phyloP scores from a whole-genome alignment of 2,329 filamentous ascomycete genomes.

The Colletotrichum navitas region DNA sequence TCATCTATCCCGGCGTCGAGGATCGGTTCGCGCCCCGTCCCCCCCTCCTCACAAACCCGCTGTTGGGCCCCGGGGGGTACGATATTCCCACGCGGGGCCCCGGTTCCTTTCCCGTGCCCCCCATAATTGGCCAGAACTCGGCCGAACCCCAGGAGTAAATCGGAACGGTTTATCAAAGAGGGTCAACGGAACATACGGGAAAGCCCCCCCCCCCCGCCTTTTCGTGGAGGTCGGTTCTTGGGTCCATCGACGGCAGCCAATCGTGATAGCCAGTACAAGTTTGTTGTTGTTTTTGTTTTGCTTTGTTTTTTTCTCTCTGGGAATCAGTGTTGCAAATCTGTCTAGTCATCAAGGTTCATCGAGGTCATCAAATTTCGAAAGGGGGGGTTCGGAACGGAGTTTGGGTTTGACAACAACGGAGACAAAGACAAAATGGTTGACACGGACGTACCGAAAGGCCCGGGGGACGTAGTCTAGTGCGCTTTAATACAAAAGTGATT shows the following conservation, averaged over 20 bases:
- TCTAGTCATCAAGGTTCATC: background rate
- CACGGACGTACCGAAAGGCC: background rate
- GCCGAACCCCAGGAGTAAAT: too few species aligned
- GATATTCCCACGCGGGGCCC: too few species aligned
- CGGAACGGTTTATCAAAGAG: too few species aligned
- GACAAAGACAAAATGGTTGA: background rate
- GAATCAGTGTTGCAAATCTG: background rate
- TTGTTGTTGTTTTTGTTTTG: background rate
- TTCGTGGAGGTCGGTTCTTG: background rate
- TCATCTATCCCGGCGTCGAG: too few species aligned
- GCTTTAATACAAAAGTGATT: background rate
- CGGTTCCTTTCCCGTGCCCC: too few species aligned
- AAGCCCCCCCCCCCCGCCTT: background rate
- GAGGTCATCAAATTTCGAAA: background rate
- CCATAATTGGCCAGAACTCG: too few species aligned
- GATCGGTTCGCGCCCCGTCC: too few species aligned
- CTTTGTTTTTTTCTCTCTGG: background rate
- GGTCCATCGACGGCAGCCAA: background rate
- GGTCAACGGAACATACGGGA: too few species aligned
- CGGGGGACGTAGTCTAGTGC: background rate
- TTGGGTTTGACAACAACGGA: background rate
- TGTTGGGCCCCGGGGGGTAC: too few species aligned
- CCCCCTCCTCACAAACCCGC: too few species aligned
- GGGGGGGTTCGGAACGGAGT: background rate
- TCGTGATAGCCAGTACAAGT: background rate